These are phyloP conservation scores for Quercus alba DNA, from an alignment of 306 rosid genomes.

Conservation along the genomic window DNA sequence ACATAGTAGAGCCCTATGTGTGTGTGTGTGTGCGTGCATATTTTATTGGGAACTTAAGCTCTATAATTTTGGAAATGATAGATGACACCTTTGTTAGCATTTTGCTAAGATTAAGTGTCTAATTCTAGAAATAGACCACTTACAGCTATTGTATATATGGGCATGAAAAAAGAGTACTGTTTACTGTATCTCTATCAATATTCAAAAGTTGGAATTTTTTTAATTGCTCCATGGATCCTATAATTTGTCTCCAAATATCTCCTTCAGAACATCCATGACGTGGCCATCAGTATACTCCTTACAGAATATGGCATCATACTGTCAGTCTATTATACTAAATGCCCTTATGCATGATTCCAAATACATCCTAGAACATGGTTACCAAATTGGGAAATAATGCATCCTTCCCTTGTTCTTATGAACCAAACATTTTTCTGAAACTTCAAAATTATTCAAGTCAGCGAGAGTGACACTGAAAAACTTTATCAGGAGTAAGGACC, in stretches of 20 bases:
- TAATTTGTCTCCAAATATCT: not conserved
- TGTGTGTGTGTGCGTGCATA: not conserved
- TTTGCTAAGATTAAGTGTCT: not conserved
- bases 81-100: not conserved
- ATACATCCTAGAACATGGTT: not conserved
- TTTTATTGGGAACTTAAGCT: not conserved
- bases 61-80: not conserved
- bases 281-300: not conserved
- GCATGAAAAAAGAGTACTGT: not conserved
- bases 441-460: not conserved
- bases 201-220: not conserved
- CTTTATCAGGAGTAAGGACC: not conserved
- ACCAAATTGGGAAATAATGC: not conserved
- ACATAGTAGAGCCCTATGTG: not conserved
- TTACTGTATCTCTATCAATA: not conserved
- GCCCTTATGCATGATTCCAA: not conserved
- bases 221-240: not conserved
- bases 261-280: not conserved
- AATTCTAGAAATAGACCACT: not conserved
- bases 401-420: not conserved
- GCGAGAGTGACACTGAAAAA: not conserved
- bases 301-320: not conserved
- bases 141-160: not conserved
- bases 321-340: not conserved
- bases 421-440: not conserved